Evolutionary conservation across 805 yeast genomes (phyloP), one percentile per base, ranked within the genome.

Genomic region (Yarrowia hollandica): DNA sequence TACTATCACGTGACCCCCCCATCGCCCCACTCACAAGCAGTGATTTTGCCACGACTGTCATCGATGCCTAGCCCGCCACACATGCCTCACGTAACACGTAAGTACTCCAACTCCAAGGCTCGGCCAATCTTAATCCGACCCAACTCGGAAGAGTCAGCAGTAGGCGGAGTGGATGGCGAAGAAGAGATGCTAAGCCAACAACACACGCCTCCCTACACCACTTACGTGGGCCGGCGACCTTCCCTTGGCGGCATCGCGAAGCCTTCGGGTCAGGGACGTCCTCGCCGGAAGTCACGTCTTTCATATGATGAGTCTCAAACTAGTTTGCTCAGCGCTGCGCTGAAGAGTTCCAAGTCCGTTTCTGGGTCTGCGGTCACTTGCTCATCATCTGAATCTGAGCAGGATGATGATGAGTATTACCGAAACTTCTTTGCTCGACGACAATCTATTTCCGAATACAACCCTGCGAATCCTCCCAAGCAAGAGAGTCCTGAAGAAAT

Each of bases 401-500:
- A 31, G 55, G 55, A 48, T 21, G 55, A 48, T 22, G 55, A 48
- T 10, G 55, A 48, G 30, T 48, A 48, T 39, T 48, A 48, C 55
- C 38, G 39, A 15, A 48, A 48, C 39, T 52, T 52, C 14, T 52
- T 52, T 35, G 58, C 58, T n/a, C 33, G 58, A 35, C 33, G 58
- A 11, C 31, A 52, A 25, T 52, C 58, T 26, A 52, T 52, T 19
- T 52, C 58, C 35, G 58, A 52, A 26, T 26, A 60, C 60, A 21
- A 41, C n/a, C 42, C 46, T 64, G 23, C 57, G 63, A 26, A 48
- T 15, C 55, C 39, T 26, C 26, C 25, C n/a, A 35, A 37, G 35
- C 58, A 37, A 37, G 63, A 63, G 48, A 63, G 68, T 5, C 75
- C 74, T 11, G 52, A 65, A 16, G 78, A 75, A 62, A 63, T 75